A percentile compares a stretch with the other conserved stretches of the same genome.
Conservation (phyloP, 2,329 filamentous ascomycete species). For the Aspergillus fumigatiaffinis region DNA sequence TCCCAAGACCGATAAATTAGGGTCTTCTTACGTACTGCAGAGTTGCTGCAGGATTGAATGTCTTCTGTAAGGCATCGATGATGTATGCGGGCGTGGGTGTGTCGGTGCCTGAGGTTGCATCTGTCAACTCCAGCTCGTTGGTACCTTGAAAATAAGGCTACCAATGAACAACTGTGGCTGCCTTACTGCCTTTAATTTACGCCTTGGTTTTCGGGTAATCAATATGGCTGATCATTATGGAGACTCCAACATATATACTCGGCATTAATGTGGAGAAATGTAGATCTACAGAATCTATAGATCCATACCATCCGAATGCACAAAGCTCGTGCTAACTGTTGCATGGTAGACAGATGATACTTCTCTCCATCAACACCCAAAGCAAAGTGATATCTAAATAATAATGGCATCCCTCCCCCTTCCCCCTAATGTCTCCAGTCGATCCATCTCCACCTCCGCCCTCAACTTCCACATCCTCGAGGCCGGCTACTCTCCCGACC, state of each 20-base stretch:
- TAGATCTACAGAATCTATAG: neutral
- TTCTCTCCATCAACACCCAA: neutral
- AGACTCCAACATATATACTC: neutral
- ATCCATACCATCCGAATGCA: neutral
- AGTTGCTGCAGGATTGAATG: no score
- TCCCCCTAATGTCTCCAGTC: conserved; percentile 52
- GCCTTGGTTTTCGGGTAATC: conserved; percentile 7
- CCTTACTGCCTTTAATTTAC: neutral
- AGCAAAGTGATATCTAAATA: neutral
- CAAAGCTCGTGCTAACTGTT: neutral
- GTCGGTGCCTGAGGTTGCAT: neutral
- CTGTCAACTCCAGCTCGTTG: neutral
- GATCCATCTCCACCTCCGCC: conserved; percentile 54
- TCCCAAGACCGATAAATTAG: neutral
- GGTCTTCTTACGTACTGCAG: neutral
- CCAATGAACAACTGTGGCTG: neutral
- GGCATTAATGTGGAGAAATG: neutral
- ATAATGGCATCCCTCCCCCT: conserved; percentile 46
- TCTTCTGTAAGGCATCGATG: neutral
- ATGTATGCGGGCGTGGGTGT: neutral
- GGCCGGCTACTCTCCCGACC: conserved; percentile 43
- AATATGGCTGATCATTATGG: conserved; percentile 6
- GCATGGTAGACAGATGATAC: no score
- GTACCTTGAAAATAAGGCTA: neutral
- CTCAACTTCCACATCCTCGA: conserved; percentile 61